Base-by-base conservation (phyloP, 225 moss, liverwort and hornwort genomes). In the Takakia lepidozioides region DNA sequence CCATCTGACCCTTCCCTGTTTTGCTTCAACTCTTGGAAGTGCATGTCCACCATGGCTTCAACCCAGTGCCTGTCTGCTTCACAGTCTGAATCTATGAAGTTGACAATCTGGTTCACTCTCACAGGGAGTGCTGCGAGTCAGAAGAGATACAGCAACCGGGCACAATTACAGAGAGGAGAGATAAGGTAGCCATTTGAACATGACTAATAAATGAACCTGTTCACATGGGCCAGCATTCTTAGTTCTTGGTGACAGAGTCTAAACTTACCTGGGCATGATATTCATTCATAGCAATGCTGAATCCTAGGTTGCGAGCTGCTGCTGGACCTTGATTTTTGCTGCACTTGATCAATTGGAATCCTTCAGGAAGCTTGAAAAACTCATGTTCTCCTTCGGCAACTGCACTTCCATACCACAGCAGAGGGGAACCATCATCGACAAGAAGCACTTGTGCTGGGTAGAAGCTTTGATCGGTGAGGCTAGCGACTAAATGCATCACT, bases 61-160 rank as follows among this genome's bases (percentile, higher is more conserved):
- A 77, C 65, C 77, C 77, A 67, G 53, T 71, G 72, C 26, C 42
- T 54, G 16, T 77, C 77, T 30, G 77, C 77, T 48, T 77, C 77
- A 37, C 77, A 77, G 20, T 77, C 77, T 2, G 77, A 77, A 37
- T 77, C 77, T 54, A 77, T 77, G 24, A 77, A 77, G 54, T 77
- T 77, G 37, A 77, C 61, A 25, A 77, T 72, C 77, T 77, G 65
- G 19, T 54, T 23, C 50, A 39, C 3, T n/a, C n/a, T n/a, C n/a
- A n/a, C n/a, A n/a, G n/a, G n/a, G n/a, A n/a, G n/a, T n/a, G n/a
- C n/a, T n/a, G n/a, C n/a, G n/a, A n/a, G n/a, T n/a, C n/a, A n/a
- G n/a, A n/a, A n/a, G n/a, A n/a, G n/a, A n/a, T n/a, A n/a, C n/a
- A n/a, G n/a, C n/a, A n/a, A n/a, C n/a, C n/a, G n/a, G n/a, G n/a